A percentile compares a stretch with the other conserved stretches of the same genome.
These are phyloP conservation scores for Stygiomarasmius scandens DNA, from an alignment of 1,284 basidiomycete genomes.

Conservation along the genomic window DNA sequence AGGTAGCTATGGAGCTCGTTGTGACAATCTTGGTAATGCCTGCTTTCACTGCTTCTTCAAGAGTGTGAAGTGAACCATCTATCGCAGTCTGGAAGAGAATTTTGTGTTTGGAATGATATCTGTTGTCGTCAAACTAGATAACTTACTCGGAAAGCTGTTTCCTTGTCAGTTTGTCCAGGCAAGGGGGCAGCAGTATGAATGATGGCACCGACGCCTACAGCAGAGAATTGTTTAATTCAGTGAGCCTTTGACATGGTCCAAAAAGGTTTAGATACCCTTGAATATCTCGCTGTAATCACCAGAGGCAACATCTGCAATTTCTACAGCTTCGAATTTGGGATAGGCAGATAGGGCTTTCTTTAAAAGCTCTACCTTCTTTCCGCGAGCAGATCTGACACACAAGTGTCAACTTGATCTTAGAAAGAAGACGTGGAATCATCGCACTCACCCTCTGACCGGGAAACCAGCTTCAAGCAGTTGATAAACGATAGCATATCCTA, in stretches of 20 bases:
- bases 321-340: slow-evolving; percentile 10
- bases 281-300: slow-evolving; percentile 7
- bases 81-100: slow-evolving; percentile 6
- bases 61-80: slow-evolving; percentile 6
- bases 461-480: slow-evolving; percentile 12
- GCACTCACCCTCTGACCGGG: slow-evolving; percentile 10
- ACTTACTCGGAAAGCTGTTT: slow-evolving; percentile 15
- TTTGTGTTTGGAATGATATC: too few relatives aligned
- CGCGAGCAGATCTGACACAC: slow-evolving; percentile 11
- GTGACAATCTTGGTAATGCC: slow-evolving; percentile 6
- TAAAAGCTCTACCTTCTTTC: slow-evolving; percentile 7
- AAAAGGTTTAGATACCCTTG: slow-evolving; percentile 1
- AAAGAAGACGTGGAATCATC: neutral
- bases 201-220: slow-evolving; percentile 9
- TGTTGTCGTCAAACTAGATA: too few relatives aligned
- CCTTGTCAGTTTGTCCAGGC: slow-evolving; percentile 10
- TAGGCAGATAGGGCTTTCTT: slow-evolving; percentile 8
- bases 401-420: too few relatives aligned
- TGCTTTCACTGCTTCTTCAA: slow-evolving; percentile 9
- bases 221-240: neutral
- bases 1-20: slow-evolving; percentile 10
- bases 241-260: neutral
- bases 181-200: slow-evolving; percentile 12
- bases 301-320: slow-evolving; percentile 9
- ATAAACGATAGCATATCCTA: slow-evolving; percentile 11